phyloP scores from a whole-genome alignment of 345 rosid genomes.

The Linum tenue region DNA sequence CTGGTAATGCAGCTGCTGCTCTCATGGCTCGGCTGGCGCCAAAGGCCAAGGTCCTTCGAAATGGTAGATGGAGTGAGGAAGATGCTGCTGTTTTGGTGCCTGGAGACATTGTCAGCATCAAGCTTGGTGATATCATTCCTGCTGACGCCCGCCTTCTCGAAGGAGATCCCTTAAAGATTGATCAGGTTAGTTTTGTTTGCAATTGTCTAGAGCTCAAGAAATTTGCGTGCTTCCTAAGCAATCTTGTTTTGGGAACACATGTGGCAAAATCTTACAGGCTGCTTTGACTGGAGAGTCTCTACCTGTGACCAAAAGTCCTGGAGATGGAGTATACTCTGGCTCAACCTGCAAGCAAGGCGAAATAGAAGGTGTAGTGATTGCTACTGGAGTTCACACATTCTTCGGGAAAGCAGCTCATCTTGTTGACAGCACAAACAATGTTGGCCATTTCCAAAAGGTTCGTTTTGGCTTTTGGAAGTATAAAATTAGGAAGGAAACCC shows the following conservation, averaged over 20 bases:
- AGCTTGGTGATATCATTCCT: constrained; percentile 53
- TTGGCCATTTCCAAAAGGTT: constrained; percentile 25
- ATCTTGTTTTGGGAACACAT: no score
- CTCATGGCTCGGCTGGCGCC: constrained; percentile 67
- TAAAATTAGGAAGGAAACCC: no score
- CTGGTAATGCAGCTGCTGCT: constrained; percentile 64
- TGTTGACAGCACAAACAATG: constrained; percentile 30
- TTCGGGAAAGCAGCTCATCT: constrained; percentile 41
- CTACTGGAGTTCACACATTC: constrained; percentile 33
- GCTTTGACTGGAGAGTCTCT: constrained; percentile 39
- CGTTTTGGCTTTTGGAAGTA: no score
- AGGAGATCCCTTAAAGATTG: constrained; percentile 71
- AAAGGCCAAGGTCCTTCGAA: constrained; percentile 50
- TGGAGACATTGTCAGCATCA: constrained; percentile 28
- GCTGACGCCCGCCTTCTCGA: constrained; percentile 67
- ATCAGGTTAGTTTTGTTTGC: constrained; percentile 15
- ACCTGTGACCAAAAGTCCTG: constrained; percentile 14
- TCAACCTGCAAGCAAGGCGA: constrained; percentile 45
- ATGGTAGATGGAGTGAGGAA: constrained; percentile 60
- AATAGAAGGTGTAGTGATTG: constrained; percentile 31
- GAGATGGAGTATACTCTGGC: constrained; percentile 30
- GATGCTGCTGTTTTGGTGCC: constrained; percentile 62
- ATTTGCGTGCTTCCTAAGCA: no score
- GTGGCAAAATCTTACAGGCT: constrained; percentile 13
- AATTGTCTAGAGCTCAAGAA: no score